These are phyloP conservation scores for Hypericum androsaemum DNA, from an alignment of 345 rosid species.

Conservation along the genomic window DNA sequence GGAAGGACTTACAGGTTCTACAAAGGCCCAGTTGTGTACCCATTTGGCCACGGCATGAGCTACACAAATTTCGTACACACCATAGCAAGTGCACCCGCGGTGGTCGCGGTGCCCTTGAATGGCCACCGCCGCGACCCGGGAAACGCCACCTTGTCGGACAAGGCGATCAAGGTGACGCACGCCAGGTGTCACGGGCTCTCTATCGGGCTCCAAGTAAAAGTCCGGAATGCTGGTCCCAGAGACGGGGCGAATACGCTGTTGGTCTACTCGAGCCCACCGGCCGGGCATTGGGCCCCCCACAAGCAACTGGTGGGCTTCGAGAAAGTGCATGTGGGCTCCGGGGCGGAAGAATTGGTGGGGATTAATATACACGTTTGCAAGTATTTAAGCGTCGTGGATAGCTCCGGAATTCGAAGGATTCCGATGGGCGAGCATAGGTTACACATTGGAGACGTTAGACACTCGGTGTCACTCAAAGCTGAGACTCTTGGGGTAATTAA, in stretches of 20 bases:
- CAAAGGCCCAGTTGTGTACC: conserved; percentile 65
- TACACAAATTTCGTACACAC: conserved; percentile 55
- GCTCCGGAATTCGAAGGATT: conserved; percentile 66
- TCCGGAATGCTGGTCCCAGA: conserved; percentile 48
- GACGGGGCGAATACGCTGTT: conserved; percentile 63
- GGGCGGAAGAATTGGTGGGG: conserved; percentile 35
- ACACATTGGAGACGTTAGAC: conserved; percentile 52
- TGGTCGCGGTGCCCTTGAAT: conserved; percentile 32
- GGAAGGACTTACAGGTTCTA: conserved; percentile 49
- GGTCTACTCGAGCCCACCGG: conserved; percentile 60
- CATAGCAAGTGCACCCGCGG: conserved; percentile 46
- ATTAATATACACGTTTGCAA: conserved; percentile 78
- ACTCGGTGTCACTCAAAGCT: conserved; percentile 1
- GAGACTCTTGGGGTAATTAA: too few relatives aligned
- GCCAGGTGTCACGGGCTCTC: conserved; percentile 47
- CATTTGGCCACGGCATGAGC: conserved; percentile 81
- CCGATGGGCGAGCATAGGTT: conserved; percentile 69
- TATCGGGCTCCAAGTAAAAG: conserved; percentile 51
- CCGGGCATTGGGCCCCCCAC: conserved; percentile 55
- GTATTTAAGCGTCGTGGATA: conserved; percentile 70
- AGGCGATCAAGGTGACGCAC: conserved; percentile 63
- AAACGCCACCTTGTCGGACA: conserved; percentile 30
- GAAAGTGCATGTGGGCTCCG: conserved; percentile 49
- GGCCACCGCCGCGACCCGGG: conserved; percentile 30
- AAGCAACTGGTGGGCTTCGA: conserved; percentile 69